Conservation (phyloP, 2,329 filamentous ascomycete species). For the Pestalotiopsis sp. region DNA sequence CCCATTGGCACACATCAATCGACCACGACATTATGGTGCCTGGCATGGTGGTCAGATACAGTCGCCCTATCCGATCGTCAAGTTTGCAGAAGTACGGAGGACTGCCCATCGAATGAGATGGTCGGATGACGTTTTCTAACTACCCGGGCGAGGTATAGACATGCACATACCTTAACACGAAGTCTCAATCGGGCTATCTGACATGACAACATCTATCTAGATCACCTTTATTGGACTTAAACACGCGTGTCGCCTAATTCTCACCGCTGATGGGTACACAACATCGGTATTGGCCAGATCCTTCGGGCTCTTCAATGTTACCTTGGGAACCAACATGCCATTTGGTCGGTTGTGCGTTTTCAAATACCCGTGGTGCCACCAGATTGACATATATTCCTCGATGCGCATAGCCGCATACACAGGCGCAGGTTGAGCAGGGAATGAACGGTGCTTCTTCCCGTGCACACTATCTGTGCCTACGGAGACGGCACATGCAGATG, state of each 20-base stretch:
- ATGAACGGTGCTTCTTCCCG: not conserved
- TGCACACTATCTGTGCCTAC: not conserved
- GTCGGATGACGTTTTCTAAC: too few species aligned
- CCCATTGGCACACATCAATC: not conserved
- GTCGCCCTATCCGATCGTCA: too few species aligned
- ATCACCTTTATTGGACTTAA: not conserved
- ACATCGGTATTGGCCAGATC: not conserved
- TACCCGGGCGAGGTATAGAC: too few species aligned
- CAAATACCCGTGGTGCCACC: not conserved
- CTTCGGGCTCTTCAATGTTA: not conserved
- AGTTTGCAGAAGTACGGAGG: too few species aligned
- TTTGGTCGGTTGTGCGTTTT: not conserved
- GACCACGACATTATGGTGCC: not conserved
- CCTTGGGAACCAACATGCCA: not conserved
- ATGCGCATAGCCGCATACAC: not conserved
- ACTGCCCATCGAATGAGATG: too few species aligned
- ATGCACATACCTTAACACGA: too few species aligned
- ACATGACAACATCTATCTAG: too few species aligned
- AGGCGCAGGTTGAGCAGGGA: too few species aligned
- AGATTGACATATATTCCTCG: not conserved
- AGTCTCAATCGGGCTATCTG: too few species aligned
- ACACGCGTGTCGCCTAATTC: not conserved
- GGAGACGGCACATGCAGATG: not conserved
- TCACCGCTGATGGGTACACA: not conserved
- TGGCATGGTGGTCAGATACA: not conserved